Evolutionary conservation across 768 basidiomycete species (phyloP).

Genomic region (Calocybe indica): DNA sequence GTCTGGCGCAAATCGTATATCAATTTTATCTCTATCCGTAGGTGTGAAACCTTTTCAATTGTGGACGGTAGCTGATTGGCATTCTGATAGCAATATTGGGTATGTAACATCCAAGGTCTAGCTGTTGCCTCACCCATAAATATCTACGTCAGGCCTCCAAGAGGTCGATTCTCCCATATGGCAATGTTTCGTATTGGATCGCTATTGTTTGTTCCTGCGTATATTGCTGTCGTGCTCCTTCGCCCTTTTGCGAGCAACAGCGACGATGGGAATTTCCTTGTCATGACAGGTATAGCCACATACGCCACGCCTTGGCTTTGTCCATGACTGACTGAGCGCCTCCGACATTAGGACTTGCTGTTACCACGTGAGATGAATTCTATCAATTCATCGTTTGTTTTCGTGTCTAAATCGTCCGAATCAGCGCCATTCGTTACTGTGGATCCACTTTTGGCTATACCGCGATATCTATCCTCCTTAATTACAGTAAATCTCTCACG

Average conservation of each 20-base stretch:
- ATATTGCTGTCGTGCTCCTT: conserved; percentile 73
- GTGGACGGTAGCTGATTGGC: conserved; percentile 1
- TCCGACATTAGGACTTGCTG: conserved; percentile 46
- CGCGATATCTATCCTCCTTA: conserved; percentile 79
- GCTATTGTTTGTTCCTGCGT: conserved; percentile 83
- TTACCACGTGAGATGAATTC: conserved; percentile 69
- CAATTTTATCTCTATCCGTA: conserved; percentile 90
- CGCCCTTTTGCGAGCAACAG: conserved; percentile 65
- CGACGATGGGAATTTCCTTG: conserved; percentile 66
- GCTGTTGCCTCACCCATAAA: conserved; percentile 3
- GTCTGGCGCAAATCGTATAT: conserved; percentile 87
- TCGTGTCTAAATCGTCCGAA: conserved; percentile 2
- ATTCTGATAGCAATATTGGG: conserved; percentile 55
- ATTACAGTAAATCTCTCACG: conserved; percentile 54
- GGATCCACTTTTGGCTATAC: conserved; percentile 90
- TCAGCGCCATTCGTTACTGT: conserved; percentile 81
- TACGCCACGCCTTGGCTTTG: conserved; percentile 7
- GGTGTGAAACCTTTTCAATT: conserved; percentile 22
- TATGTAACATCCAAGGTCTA: conserved; percentile 15
- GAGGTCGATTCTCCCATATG: conserved; percentile 77
- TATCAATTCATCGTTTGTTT: neutral
- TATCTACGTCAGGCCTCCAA: conserved; percentile 53
- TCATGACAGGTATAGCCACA: conserved; percentile 70
- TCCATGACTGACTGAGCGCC: conserved; percentile 3
- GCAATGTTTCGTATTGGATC: conserved; percentile 90